Base-by-base conservation (phyloP, 768 basidiomycete genomes). In the Clavulina sp. region DNA sequence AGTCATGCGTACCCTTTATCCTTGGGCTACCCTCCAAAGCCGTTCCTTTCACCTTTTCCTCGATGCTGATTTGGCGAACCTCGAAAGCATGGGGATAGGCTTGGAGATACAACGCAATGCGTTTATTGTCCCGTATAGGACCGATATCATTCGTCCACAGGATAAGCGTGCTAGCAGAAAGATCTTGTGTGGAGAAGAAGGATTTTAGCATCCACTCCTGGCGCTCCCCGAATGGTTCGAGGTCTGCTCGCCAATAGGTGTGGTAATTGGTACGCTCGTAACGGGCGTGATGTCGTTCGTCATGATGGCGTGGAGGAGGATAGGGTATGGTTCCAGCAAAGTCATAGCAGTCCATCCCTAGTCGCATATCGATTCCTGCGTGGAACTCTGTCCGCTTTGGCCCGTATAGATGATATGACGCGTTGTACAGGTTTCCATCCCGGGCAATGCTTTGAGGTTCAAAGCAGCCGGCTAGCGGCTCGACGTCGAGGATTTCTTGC, bases 191-290 rank as follows among this genome's bases (percentile, higher is more conserved):
- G 2, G 89, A 85, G 55, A 97, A 86, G 63, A 92, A 92, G 2
- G 87, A 87, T 60, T 86, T 83, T 62, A 97, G 74, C 73, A 93
- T 85, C 69, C 78, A 80, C 61, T 88, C 84, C 60, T 97, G 91
- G 24, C 92, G 73, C 51, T 75, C 71, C 2, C 73, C 78, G 58
- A 97, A 89, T 1, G 80, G 70, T 0, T 79, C 78, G 36, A 96
- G 76, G 67, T 96, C 92, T 52, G 75, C 76, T 13, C 93, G 73
- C 93, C 93, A 97, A 64, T 96, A 97, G 1, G 88, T 82, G 64
- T 97, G 93, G 61, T 78, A 93, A 50, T 78, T 75, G 9, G 75
- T 73, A 19, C 76, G 74, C 19, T 70, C 67, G 13, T 73, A 21
- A 13, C 26, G 23, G 18, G 43, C 60, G 9, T 9, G 13, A 46